phyloP scores from a whole-genome alignment of 768 basidiomycete genomes.

The Kwoniella mangroviensis region DNA sequence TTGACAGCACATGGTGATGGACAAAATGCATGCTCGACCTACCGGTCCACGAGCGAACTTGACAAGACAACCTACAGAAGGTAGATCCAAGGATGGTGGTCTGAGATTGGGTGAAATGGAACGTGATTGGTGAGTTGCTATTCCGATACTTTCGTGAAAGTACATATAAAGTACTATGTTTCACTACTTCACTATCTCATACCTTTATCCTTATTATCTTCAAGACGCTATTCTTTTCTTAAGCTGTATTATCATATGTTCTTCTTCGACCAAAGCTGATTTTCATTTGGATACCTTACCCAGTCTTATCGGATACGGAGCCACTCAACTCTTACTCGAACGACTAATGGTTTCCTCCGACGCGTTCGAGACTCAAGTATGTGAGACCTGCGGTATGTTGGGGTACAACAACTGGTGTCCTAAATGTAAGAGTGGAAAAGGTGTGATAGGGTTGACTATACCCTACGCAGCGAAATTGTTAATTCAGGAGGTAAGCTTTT shows the following conservation, averaged over 20 bases:
- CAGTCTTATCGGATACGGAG: conserved; percentile 88
- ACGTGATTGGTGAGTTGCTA: conserved; percentile 72
- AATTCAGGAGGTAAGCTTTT: conserved; percentile 56
- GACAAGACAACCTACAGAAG: conserved; percentile 97
- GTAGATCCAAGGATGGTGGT: conserved; percentile 95
- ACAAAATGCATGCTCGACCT: conserved; percentile 99
- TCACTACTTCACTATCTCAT: too few relatives aligned
- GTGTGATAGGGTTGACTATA: conserved; percentile 91
- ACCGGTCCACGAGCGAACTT: conserved; percentile 94
- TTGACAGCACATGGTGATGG: conserved; percentile 95
- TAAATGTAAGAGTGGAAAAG: conserved; percentile 97
- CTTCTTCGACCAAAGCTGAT: too few relatives aligned
- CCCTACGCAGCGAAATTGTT: conserved; percentile 87
- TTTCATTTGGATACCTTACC: not conserved
- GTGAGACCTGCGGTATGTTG: conserved; percentile 90
- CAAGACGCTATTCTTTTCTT: too few relatives aligned
- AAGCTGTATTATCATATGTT: too few relatives aligned
- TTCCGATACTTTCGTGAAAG: not conserved
- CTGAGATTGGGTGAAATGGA: conserved; percentile 99
- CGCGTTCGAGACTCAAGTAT: conserved; percentile 95
- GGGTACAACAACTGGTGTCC: conserved; percentile 81
- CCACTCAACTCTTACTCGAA: conserved; percentile 92
- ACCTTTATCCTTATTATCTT: too few relatives aligned
- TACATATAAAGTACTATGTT: conserved; percentile 2
- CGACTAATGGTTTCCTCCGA: conserved; percentile 99